Percentiles rank a stretch among this genome's conserved stretches.
These are phyloP conservation scores for Spathaspora jeffriesii DNA, from an alignment of 1,139 yeast genomes.

Conservation along the genomic window DNA sequence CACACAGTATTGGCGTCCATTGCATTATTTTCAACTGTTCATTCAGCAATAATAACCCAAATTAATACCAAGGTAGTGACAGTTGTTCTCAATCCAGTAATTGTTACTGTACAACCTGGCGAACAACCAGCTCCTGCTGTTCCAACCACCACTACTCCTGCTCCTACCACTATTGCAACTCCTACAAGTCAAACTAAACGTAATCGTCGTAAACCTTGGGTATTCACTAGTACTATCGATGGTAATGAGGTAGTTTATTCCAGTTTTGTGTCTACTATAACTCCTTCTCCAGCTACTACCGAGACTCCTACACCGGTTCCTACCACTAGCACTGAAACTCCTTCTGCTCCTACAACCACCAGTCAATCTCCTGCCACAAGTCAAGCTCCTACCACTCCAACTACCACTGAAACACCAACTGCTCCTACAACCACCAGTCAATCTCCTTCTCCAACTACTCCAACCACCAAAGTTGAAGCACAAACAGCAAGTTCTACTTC, in stretches of 20 bases:
- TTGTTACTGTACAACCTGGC: background rate
- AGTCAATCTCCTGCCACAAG: background rate
- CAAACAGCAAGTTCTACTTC: background rate
- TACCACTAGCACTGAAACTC: background rate
- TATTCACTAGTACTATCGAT: background rate
- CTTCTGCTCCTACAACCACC: background rate
- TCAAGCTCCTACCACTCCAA: background rate
- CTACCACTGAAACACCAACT: background rate
- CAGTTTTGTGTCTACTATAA: background rate
- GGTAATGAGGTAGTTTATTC: background rate
- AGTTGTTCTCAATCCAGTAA: background rate
- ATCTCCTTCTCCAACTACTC: background rate
- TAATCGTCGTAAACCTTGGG: slow-evolving; percentile 1
- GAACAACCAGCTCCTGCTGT: background rate
- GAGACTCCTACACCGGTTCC: too few relatives aligned
- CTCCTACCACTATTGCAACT: background rate
- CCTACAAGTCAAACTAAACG: background rate
- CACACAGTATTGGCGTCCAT: slow-evolving; percentile 2
- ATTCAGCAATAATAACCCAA: background rate
- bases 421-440: background rate
- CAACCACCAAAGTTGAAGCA: background rate
- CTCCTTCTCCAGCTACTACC: background rate
- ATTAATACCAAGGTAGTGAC: background rate
- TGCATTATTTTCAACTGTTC: background rate
- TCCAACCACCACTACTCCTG: background rate